These are phyloP conservation scores for Stemphylium lycopersici DNA, from an alignment of 2,329 filamentous ascomycete species.

Conservation along the genomic window DNA sequence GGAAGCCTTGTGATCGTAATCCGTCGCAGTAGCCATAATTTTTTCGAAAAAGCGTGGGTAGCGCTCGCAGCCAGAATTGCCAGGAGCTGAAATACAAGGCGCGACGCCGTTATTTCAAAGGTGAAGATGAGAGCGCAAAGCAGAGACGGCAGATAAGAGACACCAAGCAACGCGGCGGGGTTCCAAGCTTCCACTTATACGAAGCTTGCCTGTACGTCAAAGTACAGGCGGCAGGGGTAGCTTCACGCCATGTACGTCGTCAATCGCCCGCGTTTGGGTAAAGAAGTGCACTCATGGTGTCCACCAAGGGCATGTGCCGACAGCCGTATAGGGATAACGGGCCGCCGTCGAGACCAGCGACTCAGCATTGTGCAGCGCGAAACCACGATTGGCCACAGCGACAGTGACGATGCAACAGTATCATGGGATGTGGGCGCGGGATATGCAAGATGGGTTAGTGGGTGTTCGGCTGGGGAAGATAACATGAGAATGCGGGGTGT, in stretches of 20 bases:
- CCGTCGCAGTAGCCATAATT: slow-evolving; percentile 27
- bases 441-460: slow-evolving; percentile 1
- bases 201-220: slow-evolving; percentile 16
- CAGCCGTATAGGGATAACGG: slow-evolving; percentile 9
- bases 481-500: slow-evolving; percentile 12
- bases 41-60: not conserved
- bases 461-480: not conserved
- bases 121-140: not conserved
- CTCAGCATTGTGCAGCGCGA: not conserved
- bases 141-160: slow-evolving; percentile 9
- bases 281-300: not conserved
- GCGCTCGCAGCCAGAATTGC: not conserved
- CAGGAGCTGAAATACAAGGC: not conserved
- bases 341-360: not conserved
- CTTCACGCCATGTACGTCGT: slow-evolving; percentile 16
- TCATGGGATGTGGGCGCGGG: not conserved
- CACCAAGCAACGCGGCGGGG: slow-evolving; percentile 10
- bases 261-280: not conserved
- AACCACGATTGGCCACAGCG: not conserved
- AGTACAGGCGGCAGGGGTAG: not conserved
- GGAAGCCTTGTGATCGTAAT: slow-evolving; percentile 26
- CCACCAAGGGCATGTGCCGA: not conserved
- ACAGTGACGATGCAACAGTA: slow-evolving; percentile 6
- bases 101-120: not conserved
- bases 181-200: slow-evolving; percentile 24